Conservation (phyloP, 2,329 filamentous ascomycete species). For the Verticillium longisporum region DNA sequence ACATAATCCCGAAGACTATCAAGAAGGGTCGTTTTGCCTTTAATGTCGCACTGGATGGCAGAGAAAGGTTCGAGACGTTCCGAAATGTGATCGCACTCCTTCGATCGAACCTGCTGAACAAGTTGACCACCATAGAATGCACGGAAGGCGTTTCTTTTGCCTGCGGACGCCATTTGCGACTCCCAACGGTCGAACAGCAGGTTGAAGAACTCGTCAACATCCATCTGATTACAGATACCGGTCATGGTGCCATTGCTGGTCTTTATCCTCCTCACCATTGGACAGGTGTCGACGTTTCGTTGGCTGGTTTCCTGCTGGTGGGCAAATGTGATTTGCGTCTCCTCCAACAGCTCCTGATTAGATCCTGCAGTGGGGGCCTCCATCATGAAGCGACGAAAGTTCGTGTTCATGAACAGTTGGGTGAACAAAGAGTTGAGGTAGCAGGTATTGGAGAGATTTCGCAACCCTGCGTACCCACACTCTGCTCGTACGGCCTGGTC, state of each 20-base stretch:
- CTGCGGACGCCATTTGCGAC: constrained; percentile 60
- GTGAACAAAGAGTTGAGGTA: constrained; percentile 94
- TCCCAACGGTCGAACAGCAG: constrained; percentile 90
- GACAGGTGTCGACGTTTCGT: constrained; percentile 65
- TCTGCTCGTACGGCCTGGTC: constrained; percentile 62
- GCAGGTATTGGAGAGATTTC: constrained; percentile 91
- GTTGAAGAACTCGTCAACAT: constrained; percentile 97
- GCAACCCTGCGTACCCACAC: constrained; percentile 82
- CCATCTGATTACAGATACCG: constrained; percentile 88
- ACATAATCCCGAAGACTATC: constrained; percentile 95
- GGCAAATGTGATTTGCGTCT: constrained; percentile 77
- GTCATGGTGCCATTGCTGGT: constrained; percentile 78
- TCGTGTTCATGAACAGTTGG: constrained; percentile 91
- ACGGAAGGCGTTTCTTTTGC: constrained; percentile 67
- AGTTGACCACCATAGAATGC: constrained; percentile 87
- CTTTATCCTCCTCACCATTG: constrained; percentile 68
- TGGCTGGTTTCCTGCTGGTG: constrained; percentile 77
- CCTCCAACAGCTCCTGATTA: constrained; percentile 51
- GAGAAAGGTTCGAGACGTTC: constrained; percentile 87
- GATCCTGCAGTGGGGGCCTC: constrained; percentile 54
- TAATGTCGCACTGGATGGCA: constrained; percentile 92
- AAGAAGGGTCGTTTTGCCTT: constrained; percentile 75
- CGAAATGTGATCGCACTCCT: constrained; percentile 90
- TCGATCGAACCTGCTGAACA: constrained; percentile 91
- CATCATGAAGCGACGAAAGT: constrained; percentile 82